Evolutionary conservation across 139 green algal species (phyloP).

Genomic region (Asterochloris erici): DNA sequence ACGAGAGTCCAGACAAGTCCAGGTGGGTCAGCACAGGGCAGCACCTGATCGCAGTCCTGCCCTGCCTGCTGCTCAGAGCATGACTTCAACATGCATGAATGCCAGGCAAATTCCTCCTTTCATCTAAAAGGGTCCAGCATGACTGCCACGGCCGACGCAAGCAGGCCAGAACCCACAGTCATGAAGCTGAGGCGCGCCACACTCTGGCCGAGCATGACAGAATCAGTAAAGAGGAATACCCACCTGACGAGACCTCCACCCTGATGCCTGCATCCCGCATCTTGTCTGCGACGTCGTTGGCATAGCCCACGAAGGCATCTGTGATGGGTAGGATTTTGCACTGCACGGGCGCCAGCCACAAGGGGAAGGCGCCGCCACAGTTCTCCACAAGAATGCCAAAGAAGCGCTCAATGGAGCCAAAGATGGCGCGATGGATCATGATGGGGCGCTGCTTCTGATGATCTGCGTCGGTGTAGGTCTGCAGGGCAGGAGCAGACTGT

Average conservation of each 20-base stretch:
- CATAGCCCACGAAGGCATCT: constrained; percentile 62
- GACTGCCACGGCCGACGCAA: neutral
- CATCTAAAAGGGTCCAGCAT: too few relatives aligned
- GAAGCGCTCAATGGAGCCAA: constrained; percentile 92
- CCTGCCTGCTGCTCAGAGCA: too few relatives aligned
- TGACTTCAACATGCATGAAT: too few relatives aligned
- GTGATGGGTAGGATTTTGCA: constrained; percentile 80
- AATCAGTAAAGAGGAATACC: neutral
- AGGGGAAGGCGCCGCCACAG: constrained; percentile 89
- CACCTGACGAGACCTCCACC: constrained; percentile 51
- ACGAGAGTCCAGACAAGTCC: too few relatives aligned
- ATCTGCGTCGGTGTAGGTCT: constrained; percentile 73
- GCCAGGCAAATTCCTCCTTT: too few relatives aligned
- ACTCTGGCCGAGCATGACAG: too few relatives aligned
- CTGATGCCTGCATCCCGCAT: constrained; percentile 61
- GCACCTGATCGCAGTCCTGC: too few relatives aligned
- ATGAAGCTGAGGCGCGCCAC: too few relatives aligned
- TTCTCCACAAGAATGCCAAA: constrained; percentile 98
- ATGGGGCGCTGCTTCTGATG: constrained; percentile 81
- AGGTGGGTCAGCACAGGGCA: too few relatives aligned
- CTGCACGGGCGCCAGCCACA: constrained; percentile 92
- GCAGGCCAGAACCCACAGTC: too few relatives aligned
- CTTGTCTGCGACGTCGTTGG: constrained; percentile 48
- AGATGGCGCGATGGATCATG: constrained; percentile 98
- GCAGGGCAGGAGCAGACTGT: neutral